Evolutionary conservation across 306 rosid species (phyloP).

Genomic region (Cucurbita ficifolia): DNA sequence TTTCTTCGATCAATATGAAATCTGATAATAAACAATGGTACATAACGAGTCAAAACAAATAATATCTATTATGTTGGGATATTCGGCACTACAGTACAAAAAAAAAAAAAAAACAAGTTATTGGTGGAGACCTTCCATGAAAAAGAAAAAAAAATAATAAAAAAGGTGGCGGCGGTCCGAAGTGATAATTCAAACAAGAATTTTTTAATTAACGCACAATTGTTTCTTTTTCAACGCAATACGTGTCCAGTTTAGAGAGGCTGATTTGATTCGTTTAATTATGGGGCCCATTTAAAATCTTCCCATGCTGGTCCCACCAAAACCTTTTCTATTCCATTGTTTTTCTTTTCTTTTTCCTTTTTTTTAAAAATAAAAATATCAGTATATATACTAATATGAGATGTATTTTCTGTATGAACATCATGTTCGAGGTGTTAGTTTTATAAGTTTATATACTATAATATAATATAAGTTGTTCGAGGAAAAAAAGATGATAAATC

Average conservation of each 20-base stretch:
- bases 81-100: too few relatives aligned
- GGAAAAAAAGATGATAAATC: too few relatives aligned
- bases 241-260: neutral
- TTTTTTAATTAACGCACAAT: neutral
- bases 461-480: too few relatives aligned
- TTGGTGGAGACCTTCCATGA: neutral
- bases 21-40: too few relatives aligned
- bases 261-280: neutral
- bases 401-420: too few relatives aligned
- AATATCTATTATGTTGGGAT: neutral
- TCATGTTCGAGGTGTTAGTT: too few relatives aligned
- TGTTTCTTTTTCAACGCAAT: neutral
- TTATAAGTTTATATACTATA: too few relatives aligned
- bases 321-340: neutral
- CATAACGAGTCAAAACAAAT: too few relatives aligned
- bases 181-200: neutral
- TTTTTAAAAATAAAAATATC: too few relatives aligned
- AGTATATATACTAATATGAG: too few relatives aligned
- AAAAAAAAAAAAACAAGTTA: neutral
- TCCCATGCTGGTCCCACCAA: neutral
- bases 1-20: too few relatives aligned
- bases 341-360: neutral
- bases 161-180: constrained; percentile 2
- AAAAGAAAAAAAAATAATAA: neutral
- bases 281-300: neutral